Evolutionary conservation across 352 stramenopile genomes (phyloP).

Genomic region (Phytophthora hybrid): DNA sequence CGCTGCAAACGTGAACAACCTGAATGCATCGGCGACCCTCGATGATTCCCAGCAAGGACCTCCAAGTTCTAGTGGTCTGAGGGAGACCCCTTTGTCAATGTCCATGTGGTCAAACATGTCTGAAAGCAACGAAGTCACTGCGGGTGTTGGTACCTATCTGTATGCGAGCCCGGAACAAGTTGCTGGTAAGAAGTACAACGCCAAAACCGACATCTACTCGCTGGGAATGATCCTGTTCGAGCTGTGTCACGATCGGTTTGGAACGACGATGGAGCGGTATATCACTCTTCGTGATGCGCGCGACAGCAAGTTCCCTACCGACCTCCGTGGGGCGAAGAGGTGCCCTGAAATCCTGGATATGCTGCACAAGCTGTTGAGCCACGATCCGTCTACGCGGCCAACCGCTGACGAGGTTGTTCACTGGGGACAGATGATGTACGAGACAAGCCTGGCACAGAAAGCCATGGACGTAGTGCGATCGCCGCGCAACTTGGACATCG

Average conservation of each 20-base stretch:
- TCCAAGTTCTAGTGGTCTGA: conserved; percentile 31
- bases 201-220: conserved; percentile 93
- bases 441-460: conserved; percentile 66
- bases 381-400: conserved; percentile 61
- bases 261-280: conserved; percentile 91
- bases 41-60: conserved; percentile 45
- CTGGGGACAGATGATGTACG: conserved; percentile 84
- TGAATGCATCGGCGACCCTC: conserved; percentile 48
- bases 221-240: conserved; percentile 94
- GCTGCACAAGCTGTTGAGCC: conserved; percentile 66
- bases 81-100: conserved; percentile 49
- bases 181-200: conserved; percentile 91
- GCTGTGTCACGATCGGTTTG: conserved; percentile 89
- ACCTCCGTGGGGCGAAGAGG: conserved; percentile 58
- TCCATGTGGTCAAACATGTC: conserved; percentile 79
- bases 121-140: conserved; percentile 86
- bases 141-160: conserved; percentile 90
- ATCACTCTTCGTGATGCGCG: conserved; percentile 80
- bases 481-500: conserved; percentile 46
- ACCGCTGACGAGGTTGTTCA: conserved; percentile 73
- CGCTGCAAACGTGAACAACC: conserved; percentile 82
- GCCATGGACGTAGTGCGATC: conserved; percentile 63
- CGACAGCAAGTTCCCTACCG: conserved; percentile 69
- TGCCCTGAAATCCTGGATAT: conserved; percentile 79
- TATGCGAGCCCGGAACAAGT: conserved; percentile 93